Base-by-base conservation (phyloP, 176 grass and related monocot species). In the Hyparrhenia diplandra region DNA sequence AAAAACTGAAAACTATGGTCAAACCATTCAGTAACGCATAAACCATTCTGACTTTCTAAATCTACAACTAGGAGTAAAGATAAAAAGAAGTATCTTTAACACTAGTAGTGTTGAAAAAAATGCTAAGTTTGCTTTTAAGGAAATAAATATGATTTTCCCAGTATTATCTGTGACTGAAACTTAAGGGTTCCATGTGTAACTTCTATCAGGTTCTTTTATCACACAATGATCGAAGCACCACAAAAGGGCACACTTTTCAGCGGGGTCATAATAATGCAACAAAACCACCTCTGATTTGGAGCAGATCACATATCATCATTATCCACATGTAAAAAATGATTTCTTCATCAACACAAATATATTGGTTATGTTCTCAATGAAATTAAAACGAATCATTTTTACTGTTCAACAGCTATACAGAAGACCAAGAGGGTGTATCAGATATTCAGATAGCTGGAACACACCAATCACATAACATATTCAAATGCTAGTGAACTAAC, bases 401-500 rank as follows among this genome's bases (percentile, higher is more conserved):
- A 49, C 14, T 31, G 16, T 31, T 72, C 14, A 30, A 72, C 25
- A 51, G 42, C 43, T 45, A 40, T 27, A 71, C 27, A 30, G 28
- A 72, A 76, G n/a, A 72, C 28, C 18, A 17, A 67, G 4, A 51
- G 8, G 17, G 42, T 43, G 23, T 6, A 21, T 27, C 39, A 81
- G n/a, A 77, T 8, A 76, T 8, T 27, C 39, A 81, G 35, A 77
- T 13, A 76, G 7, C 64, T 25, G 18, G 45, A 67, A n/a, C 31
- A 55, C 17, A 18, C 17, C 27, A 51, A 73, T 1, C 64, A 28
- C 18, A 78, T 14, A 85, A n/a, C 46, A 9, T 75, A 69, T 61
- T 59, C 13, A 77, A 24, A 81, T 66, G 47, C 21, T 73, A 69
- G 62, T 55, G 5, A 75, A 67, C 34, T 64, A 16, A 61, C 79